These are phyloP conservation scores for Psilocybe subaeruginosa DNA, from an alignment of 768 basidiomycete genomes.

Conservation along the genomic window DNA sequence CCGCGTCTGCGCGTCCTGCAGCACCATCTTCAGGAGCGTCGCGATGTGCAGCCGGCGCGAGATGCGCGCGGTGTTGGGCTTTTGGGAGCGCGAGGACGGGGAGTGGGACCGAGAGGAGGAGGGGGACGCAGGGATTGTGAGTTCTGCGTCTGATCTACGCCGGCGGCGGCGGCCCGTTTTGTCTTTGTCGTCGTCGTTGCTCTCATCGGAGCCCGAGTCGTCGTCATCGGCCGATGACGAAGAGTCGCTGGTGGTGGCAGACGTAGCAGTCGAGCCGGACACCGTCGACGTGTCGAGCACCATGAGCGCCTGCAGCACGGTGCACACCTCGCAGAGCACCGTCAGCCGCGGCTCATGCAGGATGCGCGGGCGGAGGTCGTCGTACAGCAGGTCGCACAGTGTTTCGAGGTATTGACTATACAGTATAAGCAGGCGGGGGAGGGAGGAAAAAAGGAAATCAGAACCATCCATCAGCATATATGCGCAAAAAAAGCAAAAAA, in stretches of 20 bases:
- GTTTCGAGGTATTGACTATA: conserved; percentile 85
- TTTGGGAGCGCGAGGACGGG: conserved; percentile 38
- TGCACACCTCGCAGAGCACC: conserved; percentile 93
- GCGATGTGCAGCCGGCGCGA: conserved; percentile 72
- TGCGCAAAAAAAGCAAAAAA: not conserved
- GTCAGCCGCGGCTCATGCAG: conserved; percentile 89
- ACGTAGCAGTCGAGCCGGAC: not conserved
- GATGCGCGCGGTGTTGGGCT: conserved; percentile 33
- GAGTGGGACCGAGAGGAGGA: not conserved
- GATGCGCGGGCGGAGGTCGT: conserved; percentile 94
- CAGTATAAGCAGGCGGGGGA: not conserved
- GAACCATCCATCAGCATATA: not conserved
- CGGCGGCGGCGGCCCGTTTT: not conserved
- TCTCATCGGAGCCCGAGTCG: conserved; percentile 20
- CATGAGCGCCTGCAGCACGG: conserved; percentile 95
- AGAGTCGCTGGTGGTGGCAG: not conserved
- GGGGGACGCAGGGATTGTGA: too few species aligned
- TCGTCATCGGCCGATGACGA: not conserved
- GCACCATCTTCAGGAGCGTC: conserved; percentile 81
- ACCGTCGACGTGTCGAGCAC: conserved; percentile 72
- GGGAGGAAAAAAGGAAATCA: too few species aligned
- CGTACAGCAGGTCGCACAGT: conserved; percentile 92
- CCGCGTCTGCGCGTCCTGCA: conserved; percentile 96
- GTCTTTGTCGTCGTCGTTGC: conserved; percentile 30
- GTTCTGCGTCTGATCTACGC: not conserved